These are phyloP conservation scores for Sesbania bispinosa DNA, from an alignment of 306 rosid species.

Conservation along the genomic window DNA sequence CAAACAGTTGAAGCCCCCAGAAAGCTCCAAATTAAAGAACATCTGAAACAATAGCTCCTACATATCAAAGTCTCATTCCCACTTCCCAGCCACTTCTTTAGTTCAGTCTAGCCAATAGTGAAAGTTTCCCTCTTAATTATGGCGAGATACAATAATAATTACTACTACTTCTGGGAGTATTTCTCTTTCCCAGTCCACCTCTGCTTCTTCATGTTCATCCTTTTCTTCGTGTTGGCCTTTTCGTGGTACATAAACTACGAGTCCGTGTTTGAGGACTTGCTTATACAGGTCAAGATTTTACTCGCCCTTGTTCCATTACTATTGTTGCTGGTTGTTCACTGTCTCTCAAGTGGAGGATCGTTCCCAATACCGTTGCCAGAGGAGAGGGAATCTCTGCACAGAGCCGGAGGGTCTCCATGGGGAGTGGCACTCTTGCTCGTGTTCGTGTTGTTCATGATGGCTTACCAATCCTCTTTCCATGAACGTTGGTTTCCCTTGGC, in stretches of 20 bases:
- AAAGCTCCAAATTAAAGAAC: slow-evolving; percentile 7
- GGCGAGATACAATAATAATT: slow-evolving; percentile 41
- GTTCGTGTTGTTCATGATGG: slow-evolving; percentile 55
- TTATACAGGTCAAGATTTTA: slow-evolving; percentile 51
- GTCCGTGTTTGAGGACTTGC: slow-evolving; percentile 45
- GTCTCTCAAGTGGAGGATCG: slow-evolving; percentile 44
- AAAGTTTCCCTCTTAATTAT: slow-evolving; percentile 22
- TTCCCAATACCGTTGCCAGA: slow-evolving; percentile 46
- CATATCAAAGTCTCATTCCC: too few species aligned
- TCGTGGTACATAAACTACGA: slow-evolving; percentile 79
- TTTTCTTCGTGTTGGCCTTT: slow-evolving; percentile 51
- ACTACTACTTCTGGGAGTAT: slow-evolving; percentile 43
- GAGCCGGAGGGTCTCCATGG: slow-evolving; percentile 91
- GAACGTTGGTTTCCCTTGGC: slow-evolving; percentile 81
- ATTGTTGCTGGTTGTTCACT: slow-evolving; percentile 48
- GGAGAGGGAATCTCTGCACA: slow-evolving; percentile 60
- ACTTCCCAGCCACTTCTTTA: too few species aligned
- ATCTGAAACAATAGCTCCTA: background rate
- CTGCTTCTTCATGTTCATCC: slow-evolving; percentile 44
- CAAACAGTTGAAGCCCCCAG: background rate
- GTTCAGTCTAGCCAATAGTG: too few species aligned
- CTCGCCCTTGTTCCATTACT: slow-evolving; percentile 55
- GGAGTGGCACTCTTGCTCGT: slow-evolving; percentile 71
- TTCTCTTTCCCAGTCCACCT: slow-evolving; percentile 62
- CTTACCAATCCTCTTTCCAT: slow-evolving; percentile 71